Percentiles rank a stretch among this genome's conserved stretches.
These are phyloP conservation scores for Globisporangium cylindrosporum DNA, from an alignment of 352 stramenopile genomes.

Conservation along the genomic window DNA sequence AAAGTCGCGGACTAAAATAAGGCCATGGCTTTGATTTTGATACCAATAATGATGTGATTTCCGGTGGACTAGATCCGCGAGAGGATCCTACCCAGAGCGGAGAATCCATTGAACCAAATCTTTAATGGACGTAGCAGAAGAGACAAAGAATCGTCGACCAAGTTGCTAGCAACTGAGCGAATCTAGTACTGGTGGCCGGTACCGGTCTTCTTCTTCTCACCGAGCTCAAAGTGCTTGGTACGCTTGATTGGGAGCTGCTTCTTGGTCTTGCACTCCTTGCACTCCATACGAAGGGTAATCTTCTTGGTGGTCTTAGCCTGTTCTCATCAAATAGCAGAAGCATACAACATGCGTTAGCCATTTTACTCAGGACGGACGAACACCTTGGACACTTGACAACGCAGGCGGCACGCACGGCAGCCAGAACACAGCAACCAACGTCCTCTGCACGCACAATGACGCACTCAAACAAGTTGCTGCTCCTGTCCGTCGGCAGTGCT, in stretches of 20 bases:
- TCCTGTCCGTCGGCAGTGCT: not conserved
- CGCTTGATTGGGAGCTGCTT: constrained; percentile 99
- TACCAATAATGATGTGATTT: constrained; percentile 12
- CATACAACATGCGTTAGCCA: not conserved
- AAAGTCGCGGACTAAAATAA: constrained; percentile 40
- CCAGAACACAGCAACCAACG: not conserved
- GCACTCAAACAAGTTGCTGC: not conserved
- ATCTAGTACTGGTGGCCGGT: constrained; percentile 97
- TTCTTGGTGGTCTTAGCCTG: constrained; percentile 98
- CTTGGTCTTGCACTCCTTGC: constrained; percentile 99
- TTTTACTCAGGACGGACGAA: not conserved
- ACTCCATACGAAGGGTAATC: constrained; percentile 98
- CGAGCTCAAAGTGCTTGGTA: constrained; percentile 99
- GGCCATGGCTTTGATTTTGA: constrained; percentile 47
- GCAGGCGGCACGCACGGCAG: not conserved
- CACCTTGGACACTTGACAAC: not conserved
- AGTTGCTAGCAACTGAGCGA: constrained; percentile 9
- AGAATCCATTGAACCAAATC: constrained; percentile 16
- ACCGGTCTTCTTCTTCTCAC: constrained; percentile 97
- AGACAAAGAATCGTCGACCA: constrained; percentile 18
- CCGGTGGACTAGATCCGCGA: constrained; percentile 1
- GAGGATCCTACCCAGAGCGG: constrained; percentile 1
- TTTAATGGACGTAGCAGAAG: constrained; percentile 25
- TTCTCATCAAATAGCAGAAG: constrained; percentile 14
- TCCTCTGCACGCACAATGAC: not conserved